Conservation (phyloP, 1,284 basidiomycete species). For the Sporisorium iseilematis-ciliati region DNA sequence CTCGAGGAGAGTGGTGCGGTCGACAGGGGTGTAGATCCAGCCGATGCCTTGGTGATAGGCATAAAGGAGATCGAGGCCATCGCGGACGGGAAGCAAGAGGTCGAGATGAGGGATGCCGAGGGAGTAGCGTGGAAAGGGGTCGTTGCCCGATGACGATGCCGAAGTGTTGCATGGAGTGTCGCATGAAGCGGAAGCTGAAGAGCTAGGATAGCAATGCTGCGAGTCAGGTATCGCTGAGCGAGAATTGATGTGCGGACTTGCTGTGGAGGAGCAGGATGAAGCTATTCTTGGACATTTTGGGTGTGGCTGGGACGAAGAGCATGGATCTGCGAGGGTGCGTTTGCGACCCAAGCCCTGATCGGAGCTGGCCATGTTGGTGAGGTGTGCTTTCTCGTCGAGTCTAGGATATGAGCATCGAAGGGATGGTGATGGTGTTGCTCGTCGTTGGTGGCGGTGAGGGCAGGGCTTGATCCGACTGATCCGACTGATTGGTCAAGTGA, state of each 20-base stretch:
- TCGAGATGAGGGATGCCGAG: conserved; percentile 36
- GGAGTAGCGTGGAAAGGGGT: conserved; percentile 24
- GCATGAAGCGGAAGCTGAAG: background rate
- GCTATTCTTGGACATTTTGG: conserved; percentile 10
- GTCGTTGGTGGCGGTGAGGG: background rate
- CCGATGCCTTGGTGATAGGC: conserved; percentile 36
- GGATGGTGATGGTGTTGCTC: background rate
- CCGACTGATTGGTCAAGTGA: no score
- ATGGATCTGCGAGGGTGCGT: conserved; percentile 17
- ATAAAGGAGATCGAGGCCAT: conserved; percentile 32
- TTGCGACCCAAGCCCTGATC: conserved; percentile 18
- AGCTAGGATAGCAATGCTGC: background rate
- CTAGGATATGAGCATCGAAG: conserved; percentile 15
- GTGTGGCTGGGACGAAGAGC: conserved; percentile 11
- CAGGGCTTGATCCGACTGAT: no score
- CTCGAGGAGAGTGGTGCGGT: conserved; percentile 29
- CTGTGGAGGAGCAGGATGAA: conserved; percentile 1
- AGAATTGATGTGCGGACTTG: background rate
- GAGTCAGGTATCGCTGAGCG: no score
- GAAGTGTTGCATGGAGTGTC: conserved; percentile 1
- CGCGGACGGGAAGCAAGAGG: conserved; percentile 21
- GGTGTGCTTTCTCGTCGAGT: background rate
- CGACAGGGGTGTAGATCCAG: conserved; percentile 36
- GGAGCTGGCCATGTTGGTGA: conserved; percentile 5
- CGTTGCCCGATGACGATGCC: background rate